A percentile compares a stretch with the other conserved stretches of the same genome.
Conservation (phyloP, 2,329 filamentous ascomycete species). For the Fusarium newnesense region DNA sequence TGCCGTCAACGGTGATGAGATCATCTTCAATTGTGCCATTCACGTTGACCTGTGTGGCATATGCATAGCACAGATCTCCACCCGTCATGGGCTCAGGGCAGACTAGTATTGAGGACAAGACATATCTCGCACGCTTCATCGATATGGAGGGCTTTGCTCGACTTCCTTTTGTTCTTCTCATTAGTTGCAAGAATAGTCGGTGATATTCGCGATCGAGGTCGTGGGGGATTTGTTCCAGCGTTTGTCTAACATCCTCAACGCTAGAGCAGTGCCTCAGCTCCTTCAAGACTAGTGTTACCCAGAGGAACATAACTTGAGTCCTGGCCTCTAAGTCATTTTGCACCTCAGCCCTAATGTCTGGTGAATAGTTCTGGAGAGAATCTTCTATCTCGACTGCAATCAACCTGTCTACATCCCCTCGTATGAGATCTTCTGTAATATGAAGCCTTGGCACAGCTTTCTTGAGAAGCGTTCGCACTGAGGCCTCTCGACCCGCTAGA, state of each 20-base stretch:
- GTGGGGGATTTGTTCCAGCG: neutral
- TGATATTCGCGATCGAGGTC: neutral
- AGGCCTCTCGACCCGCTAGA: neutral
- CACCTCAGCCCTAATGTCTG: fast-evolving
- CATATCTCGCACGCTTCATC: neutral
- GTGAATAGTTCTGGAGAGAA: fast-evolving
- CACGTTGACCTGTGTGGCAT: neutral
- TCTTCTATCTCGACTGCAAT: no score
- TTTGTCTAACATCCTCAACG: neutral
- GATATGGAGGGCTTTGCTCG: neutral
- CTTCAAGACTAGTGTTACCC: neutral
- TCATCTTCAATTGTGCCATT: neutral
- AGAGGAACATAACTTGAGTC: neutral
- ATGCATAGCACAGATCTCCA: neutral
- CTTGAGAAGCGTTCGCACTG: neutral
- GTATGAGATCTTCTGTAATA: neutral
- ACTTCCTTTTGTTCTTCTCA: no score
- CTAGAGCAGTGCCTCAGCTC: neutral
- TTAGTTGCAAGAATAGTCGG: neutral
- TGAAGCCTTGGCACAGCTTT: fast-evolving
- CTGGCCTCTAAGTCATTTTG: neutral
- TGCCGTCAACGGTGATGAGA: neutral
- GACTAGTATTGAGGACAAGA: neutral
- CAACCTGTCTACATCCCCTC: fast-evolving
- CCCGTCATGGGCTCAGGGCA: neutral